These are phyloP conservation scores for Mortierella antarctica DNA, from an alignment of 192 early-diverging fungal species.

Conservation along the genomic window DNA sequence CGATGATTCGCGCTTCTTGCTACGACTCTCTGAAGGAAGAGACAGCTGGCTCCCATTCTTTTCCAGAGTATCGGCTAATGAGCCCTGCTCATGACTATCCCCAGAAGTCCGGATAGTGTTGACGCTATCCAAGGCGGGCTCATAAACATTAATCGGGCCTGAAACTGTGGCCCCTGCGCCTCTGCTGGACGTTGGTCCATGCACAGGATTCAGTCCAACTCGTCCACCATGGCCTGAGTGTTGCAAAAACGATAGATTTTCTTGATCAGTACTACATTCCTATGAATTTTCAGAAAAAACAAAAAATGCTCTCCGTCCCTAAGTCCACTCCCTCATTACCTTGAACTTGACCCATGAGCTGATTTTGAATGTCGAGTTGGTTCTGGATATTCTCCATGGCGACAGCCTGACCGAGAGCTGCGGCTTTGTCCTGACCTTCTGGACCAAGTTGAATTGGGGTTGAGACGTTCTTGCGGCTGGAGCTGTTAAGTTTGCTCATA, in stretches of 20 bases:
- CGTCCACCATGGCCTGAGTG: conserved; percentile 24
- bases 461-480: conserved; percentile 21
- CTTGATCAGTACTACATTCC: background rate
- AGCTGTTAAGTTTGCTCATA: conserved; percentile 36
- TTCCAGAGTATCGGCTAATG: conserved; percentile 11
- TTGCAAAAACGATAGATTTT: background rate
- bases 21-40: conserved; percentile 19
- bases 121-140: background rate
- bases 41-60: conserved; percentile 31
- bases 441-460: conserved; percentile 17
- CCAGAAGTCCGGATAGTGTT: conserved; percentile 4
- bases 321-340: background rate
- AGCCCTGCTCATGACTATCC: conserved; percentile 14
- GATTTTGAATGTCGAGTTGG: conserved; percentile 43
- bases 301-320: background rate
- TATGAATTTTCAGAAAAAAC: background rate
- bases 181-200: background rate
- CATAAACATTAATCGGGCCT: conserved; percentile 12
- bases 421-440: conserved; percentile 9
- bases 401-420: conserved; percentile 44
- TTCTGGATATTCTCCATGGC: conserved; percentile 50
- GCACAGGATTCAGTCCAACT: conserved; percentile 13
- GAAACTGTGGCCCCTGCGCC: background rate
- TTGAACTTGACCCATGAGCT: conserved; percentile 38
- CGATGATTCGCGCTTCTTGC: conserved; percentile 28